Base-by-base conservation (phyloP, 1,139 yeast genomes). In the Pichia sp. region DNA sequence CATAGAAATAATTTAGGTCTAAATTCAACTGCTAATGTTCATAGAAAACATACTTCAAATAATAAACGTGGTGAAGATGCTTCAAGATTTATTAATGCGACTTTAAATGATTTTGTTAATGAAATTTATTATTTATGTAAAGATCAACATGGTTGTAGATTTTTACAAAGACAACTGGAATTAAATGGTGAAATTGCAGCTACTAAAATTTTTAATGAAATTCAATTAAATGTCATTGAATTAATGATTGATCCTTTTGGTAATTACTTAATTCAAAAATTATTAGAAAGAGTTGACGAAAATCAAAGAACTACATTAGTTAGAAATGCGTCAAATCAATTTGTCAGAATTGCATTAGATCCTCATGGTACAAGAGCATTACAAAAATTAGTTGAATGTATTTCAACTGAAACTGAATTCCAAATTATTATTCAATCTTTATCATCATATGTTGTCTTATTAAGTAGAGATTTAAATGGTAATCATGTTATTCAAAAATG, bases 241-340 rank as follows among this genome's bases (percentile, higher is more conserved):
- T 71, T 92, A 52, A 90, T 92, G 95, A 78, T 87, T 41, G 97
- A 92, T 63, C 97, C 97, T 1, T 92, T 92, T 69, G 98, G 98
- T n/a, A 92, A 92, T 61, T 92, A 92, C 61, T 71, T 92, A 58
- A 80, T 95, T 53, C 98, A 92, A 65, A 92, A 90, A 64, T 70
- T 92, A 53, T 73, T 90, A 52, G 95, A 92, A 59, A 76, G 80
- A 55, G 82, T 89, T 30, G 70, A 77, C 25, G 70, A 72, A 22
- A 80, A 75, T 49, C 96, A 89, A 65, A 72, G 96, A 50, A 72
- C 84, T 22, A 67, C 74, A 24, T 67, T 92, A 52, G 84, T 90
- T 38, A 74, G 76, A 55, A 82, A 80, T 49, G 89, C 95, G 16
- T 72, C 89, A 12, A 78, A 84, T 0, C 82, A 82, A 39, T 74